A percentile compares a stretch with the other conserved stretches of the same genome.
These are phyloP conservation scores for Stachybotrys elegans DNA, from an alignment of 2,329 filamentous ascomycete species.

Conservation along the genomic window DNA sequence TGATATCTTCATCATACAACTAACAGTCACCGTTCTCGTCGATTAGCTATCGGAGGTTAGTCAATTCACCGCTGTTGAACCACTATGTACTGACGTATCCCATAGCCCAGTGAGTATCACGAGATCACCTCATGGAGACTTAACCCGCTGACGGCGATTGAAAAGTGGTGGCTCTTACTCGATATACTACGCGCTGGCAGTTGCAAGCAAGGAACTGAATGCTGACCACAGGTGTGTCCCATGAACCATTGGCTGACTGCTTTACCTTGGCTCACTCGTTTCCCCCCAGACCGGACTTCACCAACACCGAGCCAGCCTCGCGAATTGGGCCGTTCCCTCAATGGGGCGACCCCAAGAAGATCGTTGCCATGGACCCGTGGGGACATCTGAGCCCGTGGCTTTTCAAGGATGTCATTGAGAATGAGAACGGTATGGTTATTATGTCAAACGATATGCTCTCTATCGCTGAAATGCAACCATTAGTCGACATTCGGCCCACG, in stretches of 20 bases:
- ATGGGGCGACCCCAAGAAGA: constrained; percentile 88
- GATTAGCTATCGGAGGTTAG: constrained; percentile 53
- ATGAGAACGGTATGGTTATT: constrained; percentile 54
- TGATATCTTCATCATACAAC: constrained; percentile 6
- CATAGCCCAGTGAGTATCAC: constrained; percentile 26
- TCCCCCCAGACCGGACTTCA: constrained; percentile 50
- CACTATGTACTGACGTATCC: constrained; percentile 19
- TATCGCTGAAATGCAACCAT: not conserved
- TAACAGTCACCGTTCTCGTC: constrained; percentile 9
- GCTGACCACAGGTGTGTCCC: constrained; percentile 62
- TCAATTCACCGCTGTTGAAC: constrained; percentile 6
- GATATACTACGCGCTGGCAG: constrained; percentile 89
- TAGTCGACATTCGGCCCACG: constrained; percentile 79
- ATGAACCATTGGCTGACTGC: not conserved
- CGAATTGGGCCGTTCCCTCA: constrained; percentile 83
- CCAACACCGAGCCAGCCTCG: constrained; percentile 83
- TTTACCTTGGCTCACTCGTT: too few species aligned
- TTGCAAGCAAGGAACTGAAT: constrained; percentile 85
- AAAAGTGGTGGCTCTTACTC: constrained; percentile 79
- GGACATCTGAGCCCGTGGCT: constrained; percentile 84
- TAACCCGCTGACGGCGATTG: constrained; percentile 7
- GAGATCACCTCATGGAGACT: too few species aligned
- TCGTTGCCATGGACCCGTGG: constrained; percentile 94
- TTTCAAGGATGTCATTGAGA: constrained; percentile 72
- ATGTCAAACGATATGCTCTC: not conserved